A percentile compares a stretch with the other conserved stretches of the same genome.
Conservation (phyloP, 2,329 filamentous ascomycete genomes). For the Cladorrhinum sp. region DNA sequence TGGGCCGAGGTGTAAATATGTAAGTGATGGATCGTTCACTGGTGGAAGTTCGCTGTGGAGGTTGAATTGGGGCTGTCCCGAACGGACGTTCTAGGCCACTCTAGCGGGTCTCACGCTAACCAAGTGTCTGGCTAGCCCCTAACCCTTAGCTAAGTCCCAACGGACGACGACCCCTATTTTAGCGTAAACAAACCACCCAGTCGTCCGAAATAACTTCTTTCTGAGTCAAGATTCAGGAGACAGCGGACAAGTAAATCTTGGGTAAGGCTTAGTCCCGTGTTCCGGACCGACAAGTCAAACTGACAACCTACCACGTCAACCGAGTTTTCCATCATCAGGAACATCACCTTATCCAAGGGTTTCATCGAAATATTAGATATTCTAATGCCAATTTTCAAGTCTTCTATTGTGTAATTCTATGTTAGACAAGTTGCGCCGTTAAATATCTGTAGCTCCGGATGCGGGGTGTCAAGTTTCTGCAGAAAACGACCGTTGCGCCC, state of each 20-base stretch:
- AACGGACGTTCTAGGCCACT: neutral
- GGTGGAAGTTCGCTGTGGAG: neutral
- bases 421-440: no score
- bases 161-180: neutral
- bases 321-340: no score
- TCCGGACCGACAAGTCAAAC: neutral
- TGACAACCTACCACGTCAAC: no score
- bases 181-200: neutral
- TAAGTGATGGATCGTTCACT: neutral
- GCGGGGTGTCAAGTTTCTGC: neutral
- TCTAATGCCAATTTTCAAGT: no score
- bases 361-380: no score
- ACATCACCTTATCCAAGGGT: no score
- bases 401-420: no score
- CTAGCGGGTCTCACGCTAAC: neutral
- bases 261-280: no score
- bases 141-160: neutral
- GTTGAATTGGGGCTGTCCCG: neutral
- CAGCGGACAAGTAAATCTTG: neutral
- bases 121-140: neutral
- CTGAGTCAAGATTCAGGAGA: neutral
- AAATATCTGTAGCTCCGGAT: no score
- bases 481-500: neutral
- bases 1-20: no score
- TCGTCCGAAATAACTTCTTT: neutral